phyloP scores from a whole-genome alignment of 2,329 filamentous ascomycete species.

The Ophiostoma pallidulum region DNA sequence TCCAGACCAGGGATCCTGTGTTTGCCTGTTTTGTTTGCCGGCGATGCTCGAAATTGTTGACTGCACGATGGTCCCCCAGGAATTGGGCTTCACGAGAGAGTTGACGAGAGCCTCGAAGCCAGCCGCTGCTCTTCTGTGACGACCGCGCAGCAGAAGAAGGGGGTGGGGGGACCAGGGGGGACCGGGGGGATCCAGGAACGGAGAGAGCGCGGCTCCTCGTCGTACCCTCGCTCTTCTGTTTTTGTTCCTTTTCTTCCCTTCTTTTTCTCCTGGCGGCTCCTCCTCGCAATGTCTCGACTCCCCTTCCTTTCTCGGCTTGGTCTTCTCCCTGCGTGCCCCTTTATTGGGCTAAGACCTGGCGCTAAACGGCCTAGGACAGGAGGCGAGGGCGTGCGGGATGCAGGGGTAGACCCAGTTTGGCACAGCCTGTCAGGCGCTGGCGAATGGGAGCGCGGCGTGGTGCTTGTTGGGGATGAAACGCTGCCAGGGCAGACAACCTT shows the following conservation, averaged over 20 bases:
- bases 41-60: too few relatives aligned
- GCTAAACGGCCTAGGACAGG: conserved; percentile 12
- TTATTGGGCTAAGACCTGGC: conserved; percentile 10
- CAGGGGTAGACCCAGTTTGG: conserved; percentile 11
- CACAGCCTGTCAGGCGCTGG: neutral
- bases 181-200: too few relatives aligned
- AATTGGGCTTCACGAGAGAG: conserved; percentile 5
- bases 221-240: neutral
- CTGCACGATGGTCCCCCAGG: neutral
- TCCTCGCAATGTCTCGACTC: too few relatives aligned
- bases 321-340: conserved; percentile 12
- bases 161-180: too few relatives aligned
- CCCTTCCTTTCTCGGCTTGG: too few relatives aligned
- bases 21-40: too few relatives aligned
- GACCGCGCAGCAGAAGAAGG: neutral
- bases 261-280: neutral
- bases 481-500: neutral
- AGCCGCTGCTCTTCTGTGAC: neutral
- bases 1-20: neutral
- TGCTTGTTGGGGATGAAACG: conserved; percentile 8
- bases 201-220: neutral
- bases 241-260: neutral
- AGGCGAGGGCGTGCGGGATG: conserved; percentile 12
- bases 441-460: conserved; percentile 2
- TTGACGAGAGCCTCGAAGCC: too few relatives aligned